Percentiles rank a stretch among this genome's conserved stretches.
These are phyloP conservation scores for Eutypa lata DNA, from an alignment of 2,329 filamentous ascomycete species.

Conservation along the genomic window DNA sequence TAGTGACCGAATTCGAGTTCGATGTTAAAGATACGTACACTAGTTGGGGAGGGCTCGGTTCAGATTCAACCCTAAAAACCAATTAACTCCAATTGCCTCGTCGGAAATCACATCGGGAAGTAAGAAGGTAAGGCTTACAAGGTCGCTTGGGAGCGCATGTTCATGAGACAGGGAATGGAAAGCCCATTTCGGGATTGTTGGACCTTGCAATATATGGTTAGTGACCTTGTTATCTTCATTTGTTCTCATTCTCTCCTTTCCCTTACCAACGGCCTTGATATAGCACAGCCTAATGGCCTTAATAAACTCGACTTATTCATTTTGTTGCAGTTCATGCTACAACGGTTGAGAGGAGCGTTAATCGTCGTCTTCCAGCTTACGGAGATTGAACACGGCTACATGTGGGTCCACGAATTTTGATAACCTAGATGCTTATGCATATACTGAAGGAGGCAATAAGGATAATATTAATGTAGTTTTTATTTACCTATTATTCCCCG, in stretches of 20 bases:
- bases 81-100: constrained; percentile 13
- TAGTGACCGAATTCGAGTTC: background rate
- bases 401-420: too few species aligned
- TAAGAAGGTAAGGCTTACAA: constrained; percentile 15
- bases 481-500: too few species aligned
- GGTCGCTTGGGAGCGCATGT: constrained; percentile 22
- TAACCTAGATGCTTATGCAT: too few species aligned
- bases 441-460: too few species aligned
- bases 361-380: too few species aligned
- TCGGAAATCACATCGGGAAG: too few species aligned
- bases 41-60: constrained; percentile 10
- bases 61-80: too few species aligned
- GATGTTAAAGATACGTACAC: constrained; percentile 14
- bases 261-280: constrained; percentile 27
- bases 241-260: background rate
- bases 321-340: constrained; percentile 6
- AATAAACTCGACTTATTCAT: constrained; percentile 27
- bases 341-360: background rate
- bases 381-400: too few species aligned
- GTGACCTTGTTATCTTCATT: background rate
- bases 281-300: constrained; percentile 26
- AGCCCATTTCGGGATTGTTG: constrained; percentile 23
- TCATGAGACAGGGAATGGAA: constrained; percentile 16
- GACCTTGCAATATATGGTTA: constrained; percentile 18
- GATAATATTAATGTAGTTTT: too few species aligned